Evolutionary conservation across 768 basidiomycete species (phyloP).

Genomic region (Xanthoconium purpureum): DNA sequence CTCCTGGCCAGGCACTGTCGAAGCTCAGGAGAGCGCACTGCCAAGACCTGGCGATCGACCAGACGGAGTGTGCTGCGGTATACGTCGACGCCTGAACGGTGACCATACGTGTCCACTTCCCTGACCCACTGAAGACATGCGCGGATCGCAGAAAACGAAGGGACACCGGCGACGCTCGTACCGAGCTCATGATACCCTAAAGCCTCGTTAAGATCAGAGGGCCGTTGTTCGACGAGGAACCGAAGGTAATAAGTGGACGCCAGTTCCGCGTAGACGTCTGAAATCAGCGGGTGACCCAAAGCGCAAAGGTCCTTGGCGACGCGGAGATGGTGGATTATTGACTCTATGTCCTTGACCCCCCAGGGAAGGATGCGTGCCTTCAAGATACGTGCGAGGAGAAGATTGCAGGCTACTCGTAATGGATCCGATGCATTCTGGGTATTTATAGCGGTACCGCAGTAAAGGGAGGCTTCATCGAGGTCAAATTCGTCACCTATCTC

Average conservation of each 20-base stretch:
- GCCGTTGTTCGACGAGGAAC: conserved; percentile 18
- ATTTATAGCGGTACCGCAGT: conserved; percentile 14
- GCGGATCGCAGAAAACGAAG: conserved; percentile 18
- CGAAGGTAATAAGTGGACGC: conserved; percentile 25
- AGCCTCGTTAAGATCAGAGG: conserved; percentile 23
- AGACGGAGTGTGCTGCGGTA: conserved; percentile 28
- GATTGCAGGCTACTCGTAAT: conserved; percentile 13
- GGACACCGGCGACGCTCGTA: conserved; percentile 10
- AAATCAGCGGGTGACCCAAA: conserved; percentile 16
- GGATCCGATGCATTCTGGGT: conserved; percentile 3
- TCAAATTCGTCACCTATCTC: conserved; percentile 27
- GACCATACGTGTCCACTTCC: conserved; percentile 20
- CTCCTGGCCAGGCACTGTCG: conserved; percentile 14
- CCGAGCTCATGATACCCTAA: conserved; percentile 26
- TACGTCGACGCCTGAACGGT: conserved; percentile 28
- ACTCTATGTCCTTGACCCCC: conserved; percentile 23
- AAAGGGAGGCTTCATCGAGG: conserved; percentile 23
- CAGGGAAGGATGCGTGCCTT: conserved; percentile 23
- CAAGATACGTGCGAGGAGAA: conserved; percentile 23
- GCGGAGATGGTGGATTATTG: conserved; percentile 26
- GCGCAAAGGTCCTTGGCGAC: conserved; percentile 24
- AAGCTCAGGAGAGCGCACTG: conserved; percentile 16
- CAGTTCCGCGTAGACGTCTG: conserved; percentile 25
- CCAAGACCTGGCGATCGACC: conserved; percentile 18
- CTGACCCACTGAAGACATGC: conserved; percentile 23